Base-by-base conservation (phyloP, 2,329 filamentous ascomycete species). In the Xylaria sp. region DNA sequence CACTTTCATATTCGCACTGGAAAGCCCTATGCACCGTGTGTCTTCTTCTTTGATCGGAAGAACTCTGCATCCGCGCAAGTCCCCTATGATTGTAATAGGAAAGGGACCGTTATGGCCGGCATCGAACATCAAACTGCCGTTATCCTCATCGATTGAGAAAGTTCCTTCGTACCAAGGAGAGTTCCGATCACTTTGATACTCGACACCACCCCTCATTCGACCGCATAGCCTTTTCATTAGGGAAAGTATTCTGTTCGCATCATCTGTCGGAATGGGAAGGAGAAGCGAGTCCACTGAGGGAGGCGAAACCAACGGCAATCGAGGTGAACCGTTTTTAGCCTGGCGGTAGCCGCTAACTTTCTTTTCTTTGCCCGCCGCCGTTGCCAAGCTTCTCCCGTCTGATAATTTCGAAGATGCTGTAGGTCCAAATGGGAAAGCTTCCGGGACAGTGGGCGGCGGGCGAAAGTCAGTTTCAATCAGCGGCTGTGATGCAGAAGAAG, bases 211-310 rank as follows among this genome's bases (percentile, higher is more conserved):
- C 67, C 86, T 86, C 90, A 93, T 94, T 65, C 86, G 83, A 34
- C 91, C 90, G 68, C 87, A 89, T 5, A 91, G 77, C 23, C 82
- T 86, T 72, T 87, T 90, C 89, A 94, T 93, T 61, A 94, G 75
- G 67, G 85, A 80, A 57, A 92, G 76, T 30, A 93, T 81, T 69
- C 85, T 89, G 66, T 87, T 87, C 46, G 88, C 85, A 73, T 92
- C 87, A 18, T 83, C 80, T 3, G 85, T 86, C 42, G 82, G 80
- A 53, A 88, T 77, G 2, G 85, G 84, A 23, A 81, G 72, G 1
- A 81, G 80, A 1, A 87, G 72, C 4, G 83, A 85, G 70, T 87
- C 84, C 60, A 86, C 78, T 3, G 80, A 83, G 1, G 83, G 83
- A 7, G 78, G 76, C 1, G 82, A 79, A 50, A 80, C 73, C 55